These are phyloP conservation scores for Calonectria henricotiae DNA, from an alignment of 2,329 filamentous ascomycete genomes.

Conservation along the genomic window DNA sequence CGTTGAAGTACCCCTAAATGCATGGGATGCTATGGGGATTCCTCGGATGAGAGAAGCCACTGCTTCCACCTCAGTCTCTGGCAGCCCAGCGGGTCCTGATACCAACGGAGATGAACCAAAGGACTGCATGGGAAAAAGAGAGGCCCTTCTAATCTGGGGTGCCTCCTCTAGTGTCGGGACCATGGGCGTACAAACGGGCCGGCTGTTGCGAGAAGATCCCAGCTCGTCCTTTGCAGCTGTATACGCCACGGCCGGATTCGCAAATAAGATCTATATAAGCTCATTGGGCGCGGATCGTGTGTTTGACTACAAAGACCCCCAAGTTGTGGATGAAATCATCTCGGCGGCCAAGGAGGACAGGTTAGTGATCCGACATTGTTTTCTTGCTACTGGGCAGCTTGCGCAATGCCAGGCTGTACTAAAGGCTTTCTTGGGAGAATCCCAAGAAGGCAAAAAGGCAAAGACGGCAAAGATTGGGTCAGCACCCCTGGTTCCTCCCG, in stretches of 20 bases:
- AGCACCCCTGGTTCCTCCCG: constrained; percentile 56
- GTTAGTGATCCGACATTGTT: constrained; percentile 60
- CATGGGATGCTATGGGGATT: constrained; percentile 61
- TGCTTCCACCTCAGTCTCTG: constrained; percentile 20
- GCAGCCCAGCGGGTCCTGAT: not conserved
- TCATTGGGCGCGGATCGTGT: constrained; percentile 59
- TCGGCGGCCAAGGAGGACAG: constrained; percentile 58
- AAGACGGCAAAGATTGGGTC: constrained; percentile 57
- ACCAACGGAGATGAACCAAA: not conserved
- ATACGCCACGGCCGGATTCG: constrained; percentile 60
- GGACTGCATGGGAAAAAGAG: constrained; percentile 40
- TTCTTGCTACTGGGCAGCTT: constrained; percentile 60
- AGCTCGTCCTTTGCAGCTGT: constrained; percentile 58
- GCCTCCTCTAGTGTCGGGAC: constrained; percentile 64
- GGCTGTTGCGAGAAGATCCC: constrained; percentile 56
- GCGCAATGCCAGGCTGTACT: constrained; percentile 59
- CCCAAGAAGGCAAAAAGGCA: not conserved
- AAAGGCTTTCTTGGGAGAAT: constrained; percentile 51
- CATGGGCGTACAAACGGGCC: constrained; percentile 62
- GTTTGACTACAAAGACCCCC: constrained; percentile 61
- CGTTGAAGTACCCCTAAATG: constrained; percentile 57
- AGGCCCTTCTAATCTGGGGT: constrained; percentile 63
- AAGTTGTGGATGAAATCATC: constrained; percentile 55
- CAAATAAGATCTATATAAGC: constrained; percentile 57
- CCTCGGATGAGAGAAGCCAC: constrained; percentile 42